phyloP scores from a whole-genome alignment of 148 eudicot genomes.

The Amaranthus palmeri region DNA sequence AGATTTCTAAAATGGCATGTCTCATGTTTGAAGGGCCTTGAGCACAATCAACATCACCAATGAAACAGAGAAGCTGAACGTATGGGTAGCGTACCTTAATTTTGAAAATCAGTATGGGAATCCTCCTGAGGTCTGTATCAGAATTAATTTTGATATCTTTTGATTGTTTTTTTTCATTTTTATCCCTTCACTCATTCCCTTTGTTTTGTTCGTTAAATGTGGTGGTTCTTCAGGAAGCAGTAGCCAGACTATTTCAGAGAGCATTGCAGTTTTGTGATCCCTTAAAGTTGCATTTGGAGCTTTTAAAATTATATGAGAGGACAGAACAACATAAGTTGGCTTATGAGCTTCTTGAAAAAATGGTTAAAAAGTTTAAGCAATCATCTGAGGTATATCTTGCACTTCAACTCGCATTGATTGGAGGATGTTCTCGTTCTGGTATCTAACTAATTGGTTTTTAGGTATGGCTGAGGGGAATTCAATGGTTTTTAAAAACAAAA shows the following conservation, averaged over 20 bases:
- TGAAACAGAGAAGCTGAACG: conserved; percentile 84
- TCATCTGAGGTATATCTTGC: conserved; percentile 59
- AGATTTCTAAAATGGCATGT: neutral
- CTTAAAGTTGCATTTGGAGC: conserved; percentile 69
- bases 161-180: too few relatives aligned
- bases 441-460: conserved; percentile 22
- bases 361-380: conserved; percentile 76
- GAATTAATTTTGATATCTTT: too few relatives aligned
- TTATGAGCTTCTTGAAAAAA: conserved; percentile 75
- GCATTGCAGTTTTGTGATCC: conserved; percentile 92
- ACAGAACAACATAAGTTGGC: conserved; percentile 72
- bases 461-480: conserved; percentile 87
- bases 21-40: conserved; percentile 62
- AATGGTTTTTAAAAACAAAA: conserved; percentile 53
- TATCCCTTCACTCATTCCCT: neutral
- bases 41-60: conserved; percentile 65
- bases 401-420: neutral
- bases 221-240: conserved; percentile 57
- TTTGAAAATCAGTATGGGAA: conserved; percentile 80
- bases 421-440: neutral
- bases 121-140: conserved; percentile 64
- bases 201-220: neutral
- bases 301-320: conserved; percentile 77
- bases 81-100: conserved; percentile 90
- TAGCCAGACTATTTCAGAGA: conserved; percentile 60